phyloP scores from a whole-genome alignment of 23 red algal genomes.

The Gracilariopsis chorda region DNA sequence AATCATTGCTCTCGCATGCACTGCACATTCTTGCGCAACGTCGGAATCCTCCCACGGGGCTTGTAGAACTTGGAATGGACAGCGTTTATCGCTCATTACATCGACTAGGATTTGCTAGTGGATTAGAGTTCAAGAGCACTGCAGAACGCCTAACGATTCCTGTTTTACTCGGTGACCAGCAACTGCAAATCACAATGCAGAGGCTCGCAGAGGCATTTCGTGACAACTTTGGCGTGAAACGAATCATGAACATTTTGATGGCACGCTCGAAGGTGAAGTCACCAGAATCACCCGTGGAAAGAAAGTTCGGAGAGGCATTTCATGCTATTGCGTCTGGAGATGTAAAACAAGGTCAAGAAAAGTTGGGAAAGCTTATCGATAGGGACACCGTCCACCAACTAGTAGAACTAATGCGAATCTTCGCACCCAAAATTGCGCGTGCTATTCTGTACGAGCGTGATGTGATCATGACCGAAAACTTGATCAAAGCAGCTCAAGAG shows the following conservation, averaged over 20 bases:
- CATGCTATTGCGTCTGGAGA: constrained; percentile 26
- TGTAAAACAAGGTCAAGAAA: constrained; percentile 10
- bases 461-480: constrained; percentile 40
- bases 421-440: constrained; percentile 16
- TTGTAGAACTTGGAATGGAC: constrained; percentile 30
- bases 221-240: constrained; percentile 13
- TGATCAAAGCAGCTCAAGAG: constrained; percentile 11
- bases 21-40: constrained; percentile 14
- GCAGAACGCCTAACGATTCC: constrained; percentile 17
- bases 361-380: constrained; percentile 38
- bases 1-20: constrained; percentile 44
- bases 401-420: constrained; percentile 15
- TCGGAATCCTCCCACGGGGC: not conserved
- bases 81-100: constrained; percentile 32
- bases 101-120: constrained; percentile 47
- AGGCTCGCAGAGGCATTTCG: constrained; percentile 31
- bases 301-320: constrained; percentile 28
- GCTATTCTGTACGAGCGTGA: constrained; percentile 47
- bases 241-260: constrained; percentile 14
- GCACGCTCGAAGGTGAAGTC: not conserved
- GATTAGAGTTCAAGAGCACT: constrained; percentile 31
- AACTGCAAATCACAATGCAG: constrained; percentile 27
- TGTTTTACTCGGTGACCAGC: constrained; percentile 38
- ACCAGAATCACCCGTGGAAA: not conserved
- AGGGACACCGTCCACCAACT: constrained; percentile 24